Percentiles rank a stretch among this genome's conserved stretches.
These are phyloP conservation scores for Populus tremula DNA, from an alignment of 345 rosid species.

Conservation along the genomic window DNA sequence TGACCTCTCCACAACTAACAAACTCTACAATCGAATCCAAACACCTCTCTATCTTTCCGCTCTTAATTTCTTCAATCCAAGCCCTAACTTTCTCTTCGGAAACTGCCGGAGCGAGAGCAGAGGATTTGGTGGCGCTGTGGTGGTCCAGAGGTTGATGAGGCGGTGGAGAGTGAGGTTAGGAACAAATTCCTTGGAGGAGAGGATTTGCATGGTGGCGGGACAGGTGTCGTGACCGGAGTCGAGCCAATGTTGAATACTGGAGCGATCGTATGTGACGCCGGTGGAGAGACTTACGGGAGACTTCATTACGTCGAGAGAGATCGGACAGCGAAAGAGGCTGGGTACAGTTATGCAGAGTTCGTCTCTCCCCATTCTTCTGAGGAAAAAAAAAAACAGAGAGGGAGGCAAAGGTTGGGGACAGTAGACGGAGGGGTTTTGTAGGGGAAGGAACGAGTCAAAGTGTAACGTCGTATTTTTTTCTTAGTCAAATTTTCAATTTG, in stretches of 20 bases:
- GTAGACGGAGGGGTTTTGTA: slow-evolving; percentile 12
- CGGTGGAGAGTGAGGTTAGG: slow-evolving; percentile 31
- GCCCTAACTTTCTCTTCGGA: slow-evolving; percentile 9
- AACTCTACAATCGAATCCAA: slow-evolving; percentile 10
- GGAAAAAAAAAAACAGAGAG: not conserved
- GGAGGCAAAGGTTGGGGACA: not conserved
- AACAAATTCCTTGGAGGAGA: slow-evolving; percentile 22
- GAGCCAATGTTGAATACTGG: slow-evolving; percentile 33
- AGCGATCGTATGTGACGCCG: slow-evolving; percentile 33
- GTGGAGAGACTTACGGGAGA: slow-evolving; percentile 31
- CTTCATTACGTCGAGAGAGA: slow-evolving; percentile 28
- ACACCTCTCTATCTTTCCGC: not conserved
- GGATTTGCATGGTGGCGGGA: slow-evolving; percentile 34
- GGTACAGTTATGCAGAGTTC: slow-evolving; percentile 23
- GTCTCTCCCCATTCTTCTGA: slow-evolving; percentile 26
- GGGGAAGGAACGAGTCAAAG: slow-evolving; percentile 18
- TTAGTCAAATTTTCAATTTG: slow-evolving; percentile 20
- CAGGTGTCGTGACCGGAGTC: slow-evolving; percentile 32
- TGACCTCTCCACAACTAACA: slow-evolving; percentile 6
- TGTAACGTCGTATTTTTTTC: slow-evolving; percentile 20
- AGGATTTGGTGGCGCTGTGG: not conserved
- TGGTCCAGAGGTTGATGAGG: slow-evolving; percentile 21
- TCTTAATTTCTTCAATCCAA: slow-evolving; percentile 18
- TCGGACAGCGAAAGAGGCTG: slow-evolving; percentile 25
- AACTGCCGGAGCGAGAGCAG: not conserved